These are phyloP conservation scores for Trichoderma atrobrunneum DNA, from an alignment of 2,329 filamentous ascomycete species.

Conservation along the genomic window DNA sequence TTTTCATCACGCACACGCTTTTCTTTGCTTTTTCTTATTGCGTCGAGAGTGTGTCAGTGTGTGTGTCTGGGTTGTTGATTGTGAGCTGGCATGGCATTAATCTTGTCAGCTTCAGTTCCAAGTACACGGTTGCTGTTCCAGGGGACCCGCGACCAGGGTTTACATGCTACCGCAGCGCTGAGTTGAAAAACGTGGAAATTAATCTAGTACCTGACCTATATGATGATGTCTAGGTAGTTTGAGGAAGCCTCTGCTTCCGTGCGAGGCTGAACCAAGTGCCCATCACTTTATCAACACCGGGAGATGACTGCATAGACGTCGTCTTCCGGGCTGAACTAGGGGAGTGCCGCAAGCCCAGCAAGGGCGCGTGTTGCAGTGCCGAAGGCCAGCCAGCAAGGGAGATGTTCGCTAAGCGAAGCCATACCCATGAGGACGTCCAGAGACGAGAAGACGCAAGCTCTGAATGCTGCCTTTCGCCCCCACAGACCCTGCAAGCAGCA, in stretches of 20 bases:
- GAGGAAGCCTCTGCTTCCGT: not conserved
- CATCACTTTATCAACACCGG: not conserved
- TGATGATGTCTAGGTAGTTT: not conserved
- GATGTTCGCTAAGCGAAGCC: conserved; percentile 9
- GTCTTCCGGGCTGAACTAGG: conserved; percentile 4
- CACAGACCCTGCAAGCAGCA: not conserved
- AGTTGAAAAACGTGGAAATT: not conserved
- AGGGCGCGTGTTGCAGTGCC: conserved; percentile 11
- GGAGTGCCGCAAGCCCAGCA: conserved; percentile 12
- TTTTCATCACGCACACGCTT: not conserved
- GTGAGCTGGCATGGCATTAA: not conserved
- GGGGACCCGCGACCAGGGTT: not conserved
- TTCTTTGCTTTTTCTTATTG: not conserved
- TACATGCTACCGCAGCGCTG: not conserved
- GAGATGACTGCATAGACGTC: not conserved
- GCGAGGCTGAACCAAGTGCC: conserved; percentile 11
- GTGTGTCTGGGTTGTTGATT: not conserved
- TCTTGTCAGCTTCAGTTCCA: conserved; percentile 6
- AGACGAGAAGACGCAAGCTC: not conserved
- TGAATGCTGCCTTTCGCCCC: not conserved
- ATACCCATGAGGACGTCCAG: conserved; percentile 7
- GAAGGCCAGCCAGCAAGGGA: not conserved
- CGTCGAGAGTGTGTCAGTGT: not conserved
- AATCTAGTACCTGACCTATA: not conserved
- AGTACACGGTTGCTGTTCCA: not conserved